A percentile compares a stretch with the other conserved stretches of the same genome.
Conservation (phyloP, 305 asterid species). For the Fraxinus sp. region DNA sequence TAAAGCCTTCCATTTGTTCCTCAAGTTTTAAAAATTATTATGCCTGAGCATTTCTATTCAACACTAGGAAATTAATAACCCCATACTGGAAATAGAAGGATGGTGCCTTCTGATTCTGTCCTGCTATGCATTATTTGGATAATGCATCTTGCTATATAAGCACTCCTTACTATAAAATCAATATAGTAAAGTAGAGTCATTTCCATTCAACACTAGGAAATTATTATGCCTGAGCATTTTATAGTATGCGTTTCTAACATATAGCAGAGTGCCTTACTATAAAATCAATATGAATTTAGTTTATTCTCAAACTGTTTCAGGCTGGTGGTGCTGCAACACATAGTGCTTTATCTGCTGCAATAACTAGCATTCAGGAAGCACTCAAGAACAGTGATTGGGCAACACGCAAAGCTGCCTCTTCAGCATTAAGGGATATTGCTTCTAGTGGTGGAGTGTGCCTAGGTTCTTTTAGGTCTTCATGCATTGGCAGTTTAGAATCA, state of each 20-base stretch:
- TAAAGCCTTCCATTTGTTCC: constrained; percentile 10
- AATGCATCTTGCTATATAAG: constrained; percentile 11
- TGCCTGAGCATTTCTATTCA: constrained; percentile 11
- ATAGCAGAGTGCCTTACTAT: background rate
- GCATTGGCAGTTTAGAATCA: constrained; percentile 72
- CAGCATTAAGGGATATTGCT: constrained; percentile 85
- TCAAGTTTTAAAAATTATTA: background rate
- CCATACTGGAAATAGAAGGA: constrained; percentile 14
- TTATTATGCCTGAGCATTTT: too few species aligned
- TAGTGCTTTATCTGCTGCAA: constrained; percentile 60
- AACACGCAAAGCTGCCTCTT: constrained; percentile 87
- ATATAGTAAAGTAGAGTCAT: too few species aligned
- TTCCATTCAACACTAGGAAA: too few species aligned
- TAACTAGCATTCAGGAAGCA: constrained; percentile 79
- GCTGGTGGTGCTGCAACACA: constrained; percentile 85
- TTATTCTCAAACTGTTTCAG: constrained; percentile 45
- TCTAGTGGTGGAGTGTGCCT: constrained; percentile 69
- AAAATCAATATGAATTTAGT: background rate
- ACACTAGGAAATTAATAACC: background rate
- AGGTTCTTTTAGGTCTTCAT: constrained; percentile 63
- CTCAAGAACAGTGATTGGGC: constrained; percentile 88
- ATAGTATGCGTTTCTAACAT: background rate
- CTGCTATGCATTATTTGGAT: background rate
- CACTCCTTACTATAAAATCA: too few species aligned
- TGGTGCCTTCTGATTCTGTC: background rate